A percentile compares a stretch with the other conserved stretches of the same genome.
Evolutionary conservation across 1,139 yeast species (phyloP).

Genomic region (Suhomyces atakaporum): DNA sequence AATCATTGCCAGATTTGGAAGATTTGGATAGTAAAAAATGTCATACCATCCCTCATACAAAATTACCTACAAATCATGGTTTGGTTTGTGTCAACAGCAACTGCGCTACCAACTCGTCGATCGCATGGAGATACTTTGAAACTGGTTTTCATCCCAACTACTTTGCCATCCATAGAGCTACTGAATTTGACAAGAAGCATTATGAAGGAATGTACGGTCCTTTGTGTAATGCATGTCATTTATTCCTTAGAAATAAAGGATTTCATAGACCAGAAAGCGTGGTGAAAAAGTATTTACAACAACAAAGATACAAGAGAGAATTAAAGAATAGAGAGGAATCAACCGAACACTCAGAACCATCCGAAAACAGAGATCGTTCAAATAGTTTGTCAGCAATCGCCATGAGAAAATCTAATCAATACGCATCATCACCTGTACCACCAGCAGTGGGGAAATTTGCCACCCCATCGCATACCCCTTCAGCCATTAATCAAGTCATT

Average conservation of each 20-base stretch:
- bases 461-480: slow-evolving; percentile 49
- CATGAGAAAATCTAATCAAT: slow-evolving; percentile 21
- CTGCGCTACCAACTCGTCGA: slow-evolving; percentile 44
- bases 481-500: slow-evolving; percentile 46
- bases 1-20: slow-evolving; percentile 46
- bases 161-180: slow-evolving; percentile 40
- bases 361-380: slow-evolving; percentile 14
- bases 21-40: slow-evolving; percentile 49
- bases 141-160: slow-evolving; percentile 43
- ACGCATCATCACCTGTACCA: slow-evolving; percentile 28
- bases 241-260: slow-evolving; percentile 51
- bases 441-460: slow-evolving; percentile 33
- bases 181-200: slow-evolving; percentile 41
- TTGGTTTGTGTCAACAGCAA: slow-evolving; percentile 46
- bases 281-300: slow-evolving; percentile 50
- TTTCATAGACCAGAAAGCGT: slow-evolving; percentile 54
- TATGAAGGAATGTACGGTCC: slow-evolving; percentile 56
- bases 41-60: slow-evolving; percentile 43
- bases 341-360: slow-evolving; percentile 1
- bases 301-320: slow-evolving; percentile 44
- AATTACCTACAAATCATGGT: slow-evolving; percentile 44
- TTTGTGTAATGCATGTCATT: slow-evolving; percentile 51
- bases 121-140: slow-evolving; percentile 52
- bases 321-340: slow-evolving; percentile 30
- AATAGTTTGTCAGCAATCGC: slow-evolving; percentile 22